A percentile compares a stretch with the other conserved stretches of the same genome.
phyloP scores from a whole-genome alignment of 2,329 filamentous ascomycete species.

The Sclerotinia spermophila region DNA sequence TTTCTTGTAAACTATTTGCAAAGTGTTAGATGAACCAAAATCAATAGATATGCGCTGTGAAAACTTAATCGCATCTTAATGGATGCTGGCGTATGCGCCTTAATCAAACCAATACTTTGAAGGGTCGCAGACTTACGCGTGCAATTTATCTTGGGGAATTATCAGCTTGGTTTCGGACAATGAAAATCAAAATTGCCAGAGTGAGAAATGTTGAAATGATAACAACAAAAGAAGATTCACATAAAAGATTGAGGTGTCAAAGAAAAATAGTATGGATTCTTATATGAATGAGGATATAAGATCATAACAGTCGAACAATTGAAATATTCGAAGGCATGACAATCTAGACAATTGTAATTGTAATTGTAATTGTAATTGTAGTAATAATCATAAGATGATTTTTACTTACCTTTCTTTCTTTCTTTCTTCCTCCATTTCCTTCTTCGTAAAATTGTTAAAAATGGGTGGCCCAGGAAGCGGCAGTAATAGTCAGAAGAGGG shows the following conservation, averaged over 20 bases:
- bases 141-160: slow-evolving; percentile 19
- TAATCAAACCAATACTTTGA: slow-evolving; percentile 26
- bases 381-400: neutral
- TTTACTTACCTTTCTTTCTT: neutral
- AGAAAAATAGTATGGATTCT: neutral
- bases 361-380: neutral
- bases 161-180: slow-evolving; percentile 15
- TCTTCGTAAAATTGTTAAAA: too few species aligned
- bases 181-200: neutral
- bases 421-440: too few species aligned
- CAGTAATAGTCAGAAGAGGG: neutral
- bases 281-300: neutral
- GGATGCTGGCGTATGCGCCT: slow-evolving; percentile 22
- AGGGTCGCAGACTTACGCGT: slow-evolving; percentile 26
- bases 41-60: slow-evolving; percentile 21
- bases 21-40: slow-evolving; percentile 18
- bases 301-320: neutral
- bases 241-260: neutral
- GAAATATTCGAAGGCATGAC: neutral
- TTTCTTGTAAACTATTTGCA: neutral
- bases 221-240: neutral
- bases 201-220: neutral
- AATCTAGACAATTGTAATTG: neutral
- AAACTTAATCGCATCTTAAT: slow-evolving; percentile 19
- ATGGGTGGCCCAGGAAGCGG: neutral